Percentiles rank a stretch among this genome's conserved stretches.
Conservation (phyloP, 352 stramenopile species). For the Peronospora tabacina region DNA sequence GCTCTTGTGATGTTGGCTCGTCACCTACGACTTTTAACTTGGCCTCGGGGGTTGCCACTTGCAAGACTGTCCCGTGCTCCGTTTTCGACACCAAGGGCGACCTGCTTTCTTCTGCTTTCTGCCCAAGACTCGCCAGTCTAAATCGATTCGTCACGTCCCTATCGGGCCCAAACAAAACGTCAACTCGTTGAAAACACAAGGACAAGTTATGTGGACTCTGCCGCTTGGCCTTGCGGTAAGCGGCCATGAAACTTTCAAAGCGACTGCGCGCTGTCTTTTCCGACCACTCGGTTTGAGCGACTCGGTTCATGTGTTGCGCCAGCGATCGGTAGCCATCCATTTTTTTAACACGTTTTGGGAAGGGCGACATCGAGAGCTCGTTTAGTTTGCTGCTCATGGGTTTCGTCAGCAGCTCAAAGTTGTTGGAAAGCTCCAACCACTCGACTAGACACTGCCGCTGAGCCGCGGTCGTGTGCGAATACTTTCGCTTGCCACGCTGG, state of each 20-base stretch:
- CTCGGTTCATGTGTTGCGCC: slow-evolving; percentile 42
- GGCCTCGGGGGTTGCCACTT: neutral
- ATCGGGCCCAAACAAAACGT: slow-evolving; percentile 13
- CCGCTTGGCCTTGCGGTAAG: slow-evolving; percentile 33
- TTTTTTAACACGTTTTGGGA: slow-evolving; percentile 37
- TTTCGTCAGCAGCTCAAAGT: slow-evolving; percentile 41
- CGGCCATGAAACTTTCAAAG: slow-evolving; percentile 48
- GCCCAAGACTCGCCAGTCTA: slow-evolving; percentile 17
- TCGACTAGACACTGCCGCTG: slow-evolving; percentile 45
- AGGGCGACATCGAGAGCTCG: neutral
- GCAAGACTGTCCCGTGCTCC: slow-evolving; percentile 4
- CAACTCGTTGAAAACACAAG: slow-evolving; percentile 8
- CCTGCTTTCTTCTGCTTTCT: slow-evolving; percentile 7
- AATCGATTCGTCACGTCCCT: slow-evolving; percentile 2
- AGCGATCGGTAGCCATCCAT: slow-evolving; percentile 45
- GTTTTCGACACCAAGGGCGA: neutral
- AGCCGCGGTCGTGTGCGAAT: slow-evolving; percentile 39
- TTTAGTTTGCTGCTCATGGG: slow-evolving; percentile 6
- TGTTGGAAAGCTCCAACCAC: slow-evolving; percentile 42
- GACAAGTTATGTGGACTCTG: slow-evolving; percentile 5
- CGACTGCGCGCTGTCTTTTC: slow-evolving; percentile 45
- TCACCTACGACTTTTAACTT: neutral
- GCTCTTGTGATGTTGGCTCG: slow-evolving; percentile 6
- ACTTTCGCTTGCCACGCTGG: slow-evolving; percentile 31
- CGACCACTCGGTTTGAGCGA: slow-evolving; percentile 32